A percentile compares a stretch with the other conserved stretches of the same genome.
Evolutionary conservation across 805 yeast genomes (phyloP).

Genomic region (Candida broadrunensis): DNA sequence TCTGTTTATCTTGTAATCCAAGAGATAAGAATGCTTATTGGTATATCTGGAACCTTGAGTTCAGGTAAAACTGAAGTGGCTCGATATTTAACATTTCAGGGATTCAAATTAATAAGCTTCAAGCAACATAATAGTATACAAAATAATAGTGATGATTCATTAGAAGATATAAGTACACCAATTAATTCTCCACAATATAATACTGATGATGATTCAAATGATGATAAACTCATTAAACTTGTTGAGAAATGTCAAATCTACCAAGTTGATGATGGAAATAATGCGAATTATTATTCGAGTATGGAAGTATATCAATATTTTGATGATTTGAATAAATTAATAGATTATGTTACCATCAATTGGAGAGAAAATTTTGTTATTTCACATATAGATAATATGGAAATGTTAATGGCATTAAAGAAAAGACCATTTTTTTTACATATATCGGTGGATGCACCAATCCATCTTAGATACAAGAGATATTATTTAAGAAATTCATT

Average conservation of each 20-base stretch:
- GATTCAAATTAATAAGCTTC: slow-evolving; percentile 39
- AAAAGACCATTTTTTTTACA: slow-evolving; percentile 85
- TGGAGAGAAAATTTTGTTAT: slow-evolving; percentile 68
- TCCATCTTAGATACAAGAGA: slow-evolving; percentile 43
- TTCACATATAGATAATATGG: slow-evolving; percentile 43
- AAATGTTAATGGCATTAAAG: slow-evolving; percentile 44
- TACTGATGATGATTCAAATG: slow-evolving; percentile 6
- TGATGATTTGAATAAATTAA: slow-evolving; percentile 39
- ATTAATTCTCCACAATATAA: not conserved
- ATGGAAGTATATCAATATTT: slow-evolving; percentile 26
- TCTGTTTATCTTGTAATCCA: too few species aligned
- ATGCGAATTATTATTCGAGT: slow-evolving; percentile 5
- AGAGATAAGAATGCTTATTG: slow-evolving; percentile 74
- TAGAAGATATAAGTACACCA: not conserved
- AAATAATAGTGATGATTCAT: not conserved
- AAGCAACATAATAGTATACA: not conserved
- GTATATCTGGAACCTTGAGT: slow-evolving; percentile 66
- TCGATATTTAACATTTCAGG: slow-evolving; percentile 52
- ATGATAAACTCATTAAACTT: too few species aligned
- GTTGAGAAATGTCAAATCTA: not conserved
- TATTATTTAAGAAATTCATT: slow-evolving; percentile 16
- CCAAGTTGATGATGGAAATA: not conserved
- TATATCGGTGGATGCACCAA: slow-evolving; percentile 72
- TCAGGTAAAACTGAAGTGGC: slow-evolving; percentile 69
- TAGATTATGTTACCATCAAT: slow-evolving; percentile 59